Percentiles rank a stretch among this genome's conserved stretches.
These are phyloP conservation scores for Saccharomyces eubayanus DNA, from an alignment of 805 yeast genomes.

Conservation along the genomic window DNA sequence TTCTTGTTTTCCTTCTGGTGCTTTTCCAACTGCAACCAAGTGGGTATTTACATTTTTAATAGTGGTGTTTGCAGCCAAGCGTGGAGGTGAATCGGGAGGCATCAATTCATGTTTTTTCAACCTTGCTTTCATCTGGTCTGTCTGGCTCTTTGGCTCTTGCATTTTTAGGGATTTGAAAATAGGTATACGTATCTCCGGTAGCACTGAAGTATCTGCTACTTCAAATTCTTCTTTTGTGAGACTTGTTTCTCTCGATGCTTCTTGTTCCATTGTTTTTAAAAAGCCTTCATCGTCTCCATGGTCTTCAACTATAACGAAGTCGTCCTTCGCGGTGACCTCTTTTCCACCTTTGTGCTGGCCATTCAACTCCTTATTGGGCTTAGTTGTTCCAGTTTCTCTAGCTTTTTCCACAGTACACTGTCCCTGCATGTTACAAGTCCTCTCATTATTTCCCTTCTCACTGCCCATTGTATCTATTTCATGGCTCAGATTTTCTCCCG, in stretches of 20 bases:
- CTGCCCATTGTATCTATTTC: neutral
- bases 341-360: neutral
- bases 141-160: neutral
- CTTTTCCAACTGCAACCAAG: neutral
- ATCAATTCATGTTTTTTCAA: neutral
- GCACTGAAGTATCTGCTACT: neutral
- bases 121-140: neutral
- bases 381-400: neutral
- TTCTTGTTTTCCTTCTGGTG: neutral
- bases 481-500: neutral
- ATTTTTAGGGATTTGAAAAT: constrained; percentile 17
- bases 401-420: neutral
- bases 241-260: neutral
- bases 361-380: neutral
- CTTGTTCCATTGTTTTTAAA: neutral
- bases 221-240: neutral
- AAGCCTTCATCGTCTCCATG: neutral
- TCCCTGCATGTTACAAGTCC: neutral
- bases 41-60: neutral
- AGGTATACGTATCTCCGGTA: constrained; percentile 12
- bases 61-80: neutral
- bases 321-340: neutral
- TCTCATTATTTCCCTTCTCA: neutral
- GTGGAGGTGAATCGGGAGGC: neutral
- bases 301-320: neutral